Evolutionary conservation across 805 yeast genomes (phyloP), one percentile per base, ranked within the genome.

Genomic region (Ogataea neopini): DNA sequence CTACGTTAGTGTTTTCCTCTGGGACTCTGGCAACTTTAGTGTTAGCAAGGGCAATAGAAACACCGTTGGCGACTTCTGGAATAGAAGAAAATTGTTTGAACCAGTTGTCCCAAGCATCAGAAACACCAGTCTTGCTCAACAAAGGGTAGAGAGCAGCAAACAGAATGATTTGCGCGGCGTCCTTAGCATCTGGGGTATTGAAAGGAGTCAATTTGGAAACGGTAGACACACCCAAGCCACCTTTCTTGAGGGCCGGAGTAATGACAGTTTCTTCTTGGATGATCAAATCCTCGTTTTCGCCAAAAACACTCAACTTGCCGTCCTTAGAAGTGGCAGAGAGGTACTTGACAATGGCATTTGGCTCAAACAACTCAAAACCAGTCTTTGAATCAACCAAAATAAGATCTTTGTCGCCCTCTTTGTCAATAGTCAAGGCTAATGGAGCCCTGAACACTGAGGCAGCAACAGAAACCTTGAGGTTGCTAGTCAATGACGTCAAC

Each of bases 261-360:
- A 80, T 62, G n/a, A 52, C 51, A 19, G 70, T 61, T 60, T 80
- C 85, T 52, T 77, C 80, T 18, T 67, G 62, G 9, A 62, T 64
- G 38, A 75, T 66, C 13, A 70, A 61, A 10, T 59, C 52, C 2
- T 29, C 36, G 17, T 54, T 50, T 20, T 52, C 49, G 6, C 30
- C 40, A 36, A 62, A 59, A 19, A 50, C 60, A 19, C 35, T 43
- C 8, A 26, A 35, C 4, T 48, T 40, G 14, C 53, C 58, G 4
- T 51, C 46, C 7, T 49, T 40, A 15, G 59, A 46, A 8, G 53
- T 43, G n/a, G 64, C 65, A 35, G 80, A 70, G 51, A 83, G 67
- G 58, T 80, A 86, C 63, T 82, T 81, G 51, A 85, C 83, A 44
- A 85, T 81, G 17, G 94, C 82, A 60, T 85, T 83, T 17, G 88